Evolutionary conservation across 106 monocot species (phyloP), one percentile per base, ranked within the genome.

Genomic region (Phalaenopsis equestris): DNA sequence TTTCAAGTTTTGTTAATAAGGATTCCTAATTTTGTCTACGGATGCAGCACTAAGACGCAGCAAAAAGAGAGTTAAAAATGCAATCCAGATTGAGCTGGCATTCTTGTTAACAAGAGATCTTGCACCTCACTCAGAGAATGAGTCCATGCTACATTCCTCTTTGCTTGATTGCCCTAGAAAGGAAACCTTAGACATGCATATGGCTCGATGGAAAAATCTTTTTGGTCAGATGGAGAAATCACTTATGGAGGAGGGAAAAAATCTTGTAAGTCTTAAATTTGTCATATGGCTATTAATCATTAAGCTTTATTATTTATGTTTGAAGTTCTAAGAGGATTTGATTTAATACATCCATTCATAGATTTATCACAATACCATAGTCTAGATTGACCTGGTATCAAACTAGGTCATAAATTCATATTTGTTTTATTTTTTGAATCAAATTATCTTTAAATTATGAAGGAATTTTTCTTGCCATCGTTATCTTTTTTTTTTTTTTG

Each of bases 61-160:
- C 81, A 89, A 88, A 86, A 93, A 88, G 88, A 89, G 95, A 85
- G 88, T 95, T 16, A 82, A 86, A 52, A 88, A 91, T 81, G 93
- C 77, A 47, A 87, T 95, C 12, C 87, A 87, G 47, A 93, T 81
- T 9, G 93, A 95, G 82, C 75, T 95, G 75, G 89, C 95, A n/a
- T 83, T 83, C 79, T 80, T 95, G 74, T 52, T 92, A 67, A 85
- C 87, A 16, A 82, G 75, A 64, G 90, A 90, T 24, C 21, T 87
- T 30, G 73, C 83, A 36, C 81, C 78, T 72, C 81, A 85, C 38
- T 85, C 82, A 80, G 85, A 86, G 79, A 90, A 84, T 67, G 77
- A 55, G 15, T 75, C 84, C 67, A 77, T 39, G 42, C 46, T 17
- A 11, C 80, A 85, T 64, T 86, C 86, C 6, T 80, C 80, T 65